Evolutionary conservation across 306 rosid species (phyloP), one percentile per base, ranked within the genome.

Genomic region (Alnus glutinosa): DNA sequence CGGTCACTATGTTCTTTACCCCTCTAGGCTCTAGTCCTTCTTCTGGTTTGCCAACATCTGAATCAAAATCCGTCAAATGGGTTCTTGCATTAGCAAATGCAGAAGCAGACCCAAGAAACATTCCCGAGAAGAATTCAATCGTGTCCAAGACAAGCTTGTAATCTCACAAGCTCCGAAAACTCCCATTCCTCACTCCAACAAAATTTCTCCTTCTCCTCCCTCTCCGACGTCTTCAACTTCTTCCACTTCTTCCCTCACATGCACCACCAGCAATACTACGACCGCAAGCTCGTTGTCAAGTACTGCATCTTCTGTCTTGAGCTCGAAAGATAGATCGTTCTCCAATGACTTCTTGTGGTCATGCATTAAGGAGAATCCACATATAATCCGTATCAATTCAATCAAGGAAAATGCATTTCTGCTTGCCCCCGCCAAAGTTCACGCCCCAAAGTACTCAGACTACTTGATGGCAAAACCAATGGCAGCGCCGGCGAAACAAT

Each of bases 31-130:
- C 11, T 16, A 7, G 30, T 67, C 30, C 67, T 66, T 5, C 16
- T 3, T 70, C 52, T 9, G 11, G 30, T 34, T 32, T 59, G 32
- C 12, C 14, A 52, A 10, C 14, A 0, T 9, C 58, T 67, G 46
- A 71, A 36, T 32, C 77, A 19, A 74, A 42, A 36, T 63, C 78
- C 73, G 63, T 36, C 62, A 75, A 83, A 93, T 95, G 99, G 98
- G 97, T 71, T 90, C 90, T 74, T 95, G 99, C 93, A 86, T 95
- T 51, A 93, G 99, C 90, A 95, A 93, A 90, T 93, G 93, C 91
- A 85, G 34, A 67, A 92, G 92, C 86, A 79, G 75, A 52, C 95
- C 94, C 86, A 79, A 77, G 57, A 83, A 70, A 70, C 74, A 78
- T 15, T 19, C 83, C 71, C 75, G 23, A 0, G 30, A 61, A 61